Base-by-base conservation (phyloP, 1,284 basidiomycete genomes). In the Farysia itapuensis region DNA sequence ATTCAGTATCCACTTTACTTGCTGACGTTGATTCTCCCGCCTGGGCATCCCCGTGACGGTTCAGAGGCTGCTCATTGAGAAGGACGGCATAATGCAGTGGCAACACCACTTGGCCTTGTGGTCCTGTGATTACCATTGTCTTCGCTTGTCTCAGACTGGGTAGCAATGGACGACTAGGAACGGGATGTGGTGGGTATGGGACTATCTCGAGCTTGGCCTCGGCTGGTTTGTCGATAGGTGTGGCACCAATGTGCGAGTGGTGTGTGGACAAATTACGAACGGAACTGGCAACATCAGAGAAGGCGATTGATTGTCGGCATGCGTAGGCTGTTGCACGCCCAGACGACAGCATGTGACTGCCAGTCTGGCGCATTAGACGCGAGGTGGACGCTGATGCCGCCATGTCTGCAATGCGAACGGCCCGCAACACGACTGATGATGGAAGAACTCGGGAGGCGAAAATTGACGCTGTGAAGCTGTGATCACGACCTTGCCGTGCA, bases 271-370 rank as follows among this genome's bases (percentile, higher is more conserved):
- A 24, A 16, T 31, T 1, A 29, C 8, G n/a, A 24, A 29, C 16
- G 37, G 37, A 8, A 5, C 19, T 11, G n/a, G 33, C 34, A 84
- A 77, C 88, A 86, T 81, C 85, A 85, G 22, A 84, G 43, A 16
- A 11, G 8, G 37, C 86, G 81, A 72, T 88, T 88, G 1, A 86
- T 37, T 0, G 63, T 77, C 7, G 84, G 73, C 2, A 85, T 79
- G 2, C 82, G 50, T 14, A 84, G 49, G 0, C 86, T 85, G 1
- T 83, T 81, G 32, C 82, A 72, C 16, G 16, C 12, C 38, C 20
- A 33, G 49, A 56, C 9, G 43, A 48, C 30, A 60, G 34, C n/a
- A 60, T 33, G 1, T 53, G 39, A 4, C 57, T 50, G 0, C 37
- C 42, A 14, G 53, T 25, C 20, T 53, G 49, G 6, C 50, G 15